Evolutionary conservation across 2,329 filamentous ascomycete genomes (phyloP).

Genomic region (Monilinia polystroma): DNA sequence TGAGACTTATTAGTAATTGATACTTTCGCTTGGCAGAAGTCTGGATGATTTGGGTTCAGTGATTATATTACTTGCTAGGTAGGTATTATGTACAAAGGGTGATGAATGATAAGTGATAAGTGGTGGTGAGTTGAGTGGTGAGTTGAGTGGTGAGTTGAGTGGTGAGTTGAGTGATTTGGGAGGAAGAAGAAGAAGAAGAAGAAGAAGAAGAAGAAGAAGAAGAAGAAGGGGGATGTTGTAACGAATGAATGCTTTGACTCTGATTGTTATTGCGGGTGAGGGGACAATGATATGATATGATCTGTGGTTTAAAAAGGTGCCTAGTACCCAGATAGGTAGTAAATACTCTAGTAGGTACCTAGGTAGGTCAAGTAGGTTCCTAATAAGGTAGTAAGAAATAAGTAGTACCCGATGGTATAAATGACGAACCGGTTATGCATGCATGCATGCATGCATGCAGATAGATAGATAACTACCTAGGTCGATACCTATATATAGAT

Average conservation of each 20-base stretch:
- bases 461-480: not conserved
- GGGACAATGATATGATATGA: not conserved
- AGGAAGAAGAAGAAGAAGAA: too few species aligned
- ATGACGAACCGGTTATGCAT: slow-evolving; percentile 8
- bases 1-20: not conserved
- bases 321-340: not conserved
- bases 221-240: too few species aligned
- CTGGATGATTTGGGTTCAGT: not conserved
- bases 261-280: not conserved
- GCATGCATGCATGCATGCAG: not conserved
- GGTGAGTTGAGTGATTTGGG: too few species aligned
- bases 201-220: too few species aligned
- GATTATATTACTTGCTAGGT: not conserved
- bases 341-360: not conserved
- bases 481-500: not conserved
- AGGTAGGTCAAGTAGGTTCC: not conserved
- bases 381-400: too few species aligned
- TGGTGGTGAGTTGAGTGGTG: not conserved
- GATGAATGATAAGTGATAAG: not conserved
- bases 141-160: too few species aligned
- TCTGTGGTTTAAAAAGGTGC: too few species aligned
- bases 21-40: slow-evolving; percentile 1
- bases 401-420: not conserved
- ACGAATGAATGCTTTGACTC: not conserved
- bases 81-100: not conserved